Evolutionary conservation across 371 early-diverging fungal genomes (phyloP).

Genomic region (Lichtheimia ramosa): DNA sequence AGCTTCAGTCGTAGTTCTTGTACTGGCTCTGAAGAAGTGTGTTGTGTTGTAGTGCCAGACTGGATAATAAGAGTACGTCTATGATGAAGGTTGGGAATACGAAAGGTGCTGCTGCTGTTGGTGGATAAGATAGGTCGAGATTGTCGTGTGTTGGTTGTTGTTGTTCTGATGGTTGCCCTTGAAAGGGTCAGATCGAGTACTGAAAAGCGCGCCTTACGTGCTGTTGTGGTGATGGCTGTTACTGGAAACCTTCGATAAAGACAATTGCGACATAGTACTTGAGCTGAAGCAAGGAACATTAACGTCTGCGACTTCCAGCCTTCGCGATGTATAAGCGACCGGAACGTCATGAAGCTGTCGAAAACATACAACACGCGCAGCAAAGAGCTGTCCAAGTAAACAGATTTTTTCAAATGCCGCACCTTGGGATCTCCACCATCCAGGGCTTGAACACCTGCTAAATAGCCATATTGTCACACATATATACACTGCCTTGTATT

Average conservation of each 20-base stretch:
- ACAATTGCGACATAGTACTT: slow-evolving; percentile 30
- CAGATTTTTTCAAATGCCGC: background rate
- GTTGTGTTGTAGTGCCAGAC: slow-evolving; percentile 2
- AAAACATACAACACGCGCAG: slow-evolving; percentile 1
- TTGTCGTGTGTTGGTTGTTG: slow-evolving; percentile 3
- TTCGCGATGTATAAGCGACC: slow-evolving; percentile 30
- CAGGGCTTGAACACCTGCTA: too few relatives aligned
- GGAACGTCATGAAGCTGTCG: slow-evolving; percentile 23
- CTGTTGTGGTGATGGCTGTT: background rate
- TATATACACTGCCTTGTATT: too few relatives aligned
- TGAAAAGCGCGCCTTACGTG: background rate
- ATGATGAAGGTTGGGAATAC: background rate
- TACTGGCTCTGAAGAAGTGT: slow-evolving; percentile 2
- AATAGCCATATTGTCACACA: too few relatives aligned
- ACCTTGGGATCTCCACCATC: too few relatives aligned
- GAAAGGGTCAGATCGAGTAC: background rate
- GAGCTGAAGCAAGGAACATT: slow-evolving; percentile 20
- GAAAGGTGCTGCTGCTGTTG: background rate
- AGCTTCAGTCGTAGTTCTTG: slow-evolving; percentile 3
- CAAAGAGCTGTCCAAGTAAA: slow-evolving; percentile 3
- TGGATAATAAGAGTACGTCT: background rate
- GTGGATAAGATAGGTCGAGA: background rate
- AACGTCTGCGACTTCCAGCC: slow-evolving; percentile 33
- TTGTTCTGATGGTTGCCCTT: background rate
- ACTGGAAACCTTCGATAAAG: slow-evolving; percentile 24